Base-by-base conservation (phyloP, 345 rosid genomes). In the Sapria himalayana region DNA sequence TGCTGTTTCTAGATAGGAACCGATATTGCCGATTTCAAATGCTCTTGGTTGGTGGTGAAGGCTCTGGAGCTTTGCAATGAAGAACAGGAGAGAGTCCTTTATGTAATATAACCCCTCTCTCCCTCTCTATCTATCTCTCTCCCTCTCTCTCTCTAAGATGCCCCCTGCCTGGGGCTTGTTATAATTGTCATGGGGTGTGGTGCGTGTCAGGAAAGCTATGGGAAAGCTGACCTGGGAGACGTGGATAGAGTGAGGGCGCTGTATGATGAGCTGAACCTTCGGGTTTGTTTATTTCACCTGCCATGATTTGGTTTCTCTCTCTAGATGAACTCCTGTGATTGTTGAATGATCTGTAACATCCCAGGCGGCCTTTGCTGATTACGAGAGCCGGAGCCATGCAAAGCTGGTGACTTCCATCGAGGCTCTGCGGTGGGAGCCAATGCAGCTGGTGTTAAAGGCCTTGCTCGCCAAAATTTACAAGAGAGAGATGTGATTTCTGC, bases 141-240 rank as follows among this genome's bases (percentile, higher is more conserved):
- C n/a, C n/a, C n/a, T n/a, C n/a, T n/a, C n/a, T n/a, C n/a, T n/a
- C n/a, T n/a, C n/a, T n/a, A n/a, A n/a, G n/a, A n/a, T n/a, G n/a
- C n/a, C n/a, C n/a, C n/a, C n/a, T n/a, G n/a, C n/a, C n/a, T n/a
- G n/a, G n/a, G n/a, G n/a, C n/a, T n/a, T n/a, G n/a, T n/a, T n/a
- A n/a, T n/a, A n/a, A n/a, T n/a, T n/a, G n/a, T n/a, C n/a, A n/a
- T n/a, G n/a, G n/a, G n/a, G n/a, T n/a, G n/a, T n/a, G n/a, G n/a
- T n/a, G n/a, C 20, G n/a, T n/a, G n/a, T n/a, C 66, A 82, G 92
- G 94, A 78, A 41, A 72, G 69, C 68, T 78, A 82, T 22, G 94
- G 94, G 36, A 82, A 73, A 59, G 51, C 63, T 5, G 72, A 73
- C 42, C 70, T 76, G 5, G 52, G 51, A 16, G 66, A 63, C 57